phyloP scores from a whole-genome alignment of 2,329 filamentous ascomycete genomes.

The Botrytis paeoniae region DNA sequence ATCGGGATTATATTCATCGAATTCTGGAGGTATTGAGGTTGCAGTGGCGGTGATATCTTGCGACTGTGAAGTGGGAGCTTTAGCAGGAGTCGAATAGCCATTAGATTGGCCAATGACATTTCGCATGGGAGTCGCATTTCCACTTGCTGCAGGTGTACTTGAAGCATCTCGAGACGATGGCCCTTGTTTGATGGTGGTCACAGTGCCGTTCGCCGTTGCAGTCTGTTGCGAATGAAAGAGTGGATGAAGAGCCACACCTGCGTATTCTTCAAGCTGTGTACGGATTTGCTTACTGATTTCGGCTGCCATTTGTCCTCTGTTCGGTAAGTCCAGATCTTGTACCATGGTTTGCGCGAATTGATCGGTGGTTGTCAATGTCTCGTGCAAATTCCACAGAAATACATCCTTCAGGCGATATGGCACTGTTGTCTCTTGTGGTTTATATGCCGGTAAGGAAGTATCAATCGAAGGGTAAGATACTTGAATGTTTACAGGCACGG shows the following conservation, averaged over 20 bases:
- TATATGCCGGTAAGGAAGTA: slow-evolving; percentile 73
- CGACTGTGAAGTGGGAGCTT: slow-evolving; percentile 42
- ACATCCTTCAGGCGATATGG: slow-evolving; percentile 88
- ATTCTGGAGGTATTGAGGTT: slow-evolving; percentile 59
- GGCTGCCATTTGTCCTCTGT: slow-evolving; percentile 63
- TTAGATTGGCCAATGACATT: slow-evolving; percentile 45
- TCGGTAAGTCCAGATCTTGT: slow-evolving; percentile 88
- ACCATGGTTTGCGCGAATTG: slow-evolving; percentile 90
- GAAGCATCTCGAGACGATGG: slow-evolving; percentile 41
- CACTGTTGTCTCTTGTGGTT: slow-evolving; percentile 72
- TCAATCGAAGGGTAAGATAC: slow-evolving; percentile 56
- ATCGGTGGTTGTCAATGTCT: slow-evolving; percentile 89
- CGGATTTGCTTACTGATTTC: slow-evolving; percentile 93
- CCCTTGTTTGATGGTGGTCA: slow-evolving; percentile 36
- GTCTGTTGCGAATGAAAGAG: slow-evolving; percentile 67
- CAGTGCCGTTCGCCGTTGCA: slow-evolving; percentile 35
- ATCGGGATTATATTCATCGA: slow-evolving; percentile 80
- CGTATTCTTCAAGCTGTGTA: slow-evolving; percentile 93
- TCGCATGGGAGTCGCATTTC: slow-evolving; percentile 55
- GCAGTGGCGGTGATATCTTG: slow-evolving; percentile 66
- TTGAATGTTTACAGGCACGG: slow-evolving; percentile 56
- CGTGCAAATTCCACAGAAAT: slow-evolving; percentile 98
- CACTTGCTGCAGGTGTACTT: slow-evolving; percentile 46
- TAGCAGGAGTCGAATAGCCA: slow-evolving; percentile 48
- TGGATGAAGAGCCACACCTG: slow-evolving; percentile 88